Base-by-base conservation (phyloP, 352 stramenopile species). In the Globisporangium megalacanthum region DNA sequence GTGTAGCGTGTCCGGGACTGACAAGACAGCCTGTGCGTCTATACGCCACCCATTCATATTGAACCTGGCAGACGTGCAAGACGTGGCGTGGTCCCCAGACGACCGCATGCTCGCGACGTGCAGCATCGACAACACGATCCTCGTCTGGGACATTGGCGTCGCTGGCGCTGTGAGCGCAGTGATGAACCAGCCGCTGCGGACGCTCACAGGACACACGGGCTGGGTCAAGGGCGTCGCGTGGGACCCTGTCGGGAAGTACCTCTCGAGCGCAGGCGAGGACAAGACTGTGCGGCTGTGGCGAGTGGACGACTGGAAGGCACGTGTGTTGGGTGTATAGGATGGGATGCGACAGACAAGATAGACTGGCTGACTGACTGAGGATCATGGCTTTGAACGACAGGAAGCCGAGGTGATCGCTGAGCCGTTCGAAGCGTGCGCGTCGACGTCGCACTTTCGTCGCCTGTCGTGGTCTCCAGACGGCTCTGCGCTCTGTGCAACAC, bases 161-260 rank as follows among this genome's bases (percentile, higher is more conserved):
- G 62, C 73, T 1, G 68, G 64, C 29, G 42, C 13, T 20, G 44
- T 89, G 20, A 73, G 55, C 35, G 67, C 86, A 2, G 74, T 92
- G n/a, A 88, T 93, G 74, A 89, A 65, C 37, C 80, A 89, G 62
- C 86, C 86, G 14, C 65, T 95, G 35, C 86, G 90, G 9, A 89
- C 76, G 47, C 76, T 95, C 1, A 67, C 70, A 6, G 78, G 83
- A 1, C 86, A 95, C 66, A 92, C 84, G 46, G 82, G 86, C 13
- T 95, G 86, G 86, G 86, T 93, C 49, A 95, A 95, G 47, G 86
- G 86, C 42, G 77, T 95, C 11, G 81, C 83, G 5, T 95, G 86
- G 86, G 86, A 95, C 58, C 86, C 86, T 2, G 79, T 95, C 13
- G 85, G 85, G 33, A 95, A 94, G 81, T 94, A 92, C 58, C 60